A percentile compares a stretch with the other conserved stretches of the same genome.
These are phyloP conservation scores for Neotropicomus parvogracilis DNA, from an alignment of 1,284 basidiomycete genomes.

Conservation along the genomic window DNA sequence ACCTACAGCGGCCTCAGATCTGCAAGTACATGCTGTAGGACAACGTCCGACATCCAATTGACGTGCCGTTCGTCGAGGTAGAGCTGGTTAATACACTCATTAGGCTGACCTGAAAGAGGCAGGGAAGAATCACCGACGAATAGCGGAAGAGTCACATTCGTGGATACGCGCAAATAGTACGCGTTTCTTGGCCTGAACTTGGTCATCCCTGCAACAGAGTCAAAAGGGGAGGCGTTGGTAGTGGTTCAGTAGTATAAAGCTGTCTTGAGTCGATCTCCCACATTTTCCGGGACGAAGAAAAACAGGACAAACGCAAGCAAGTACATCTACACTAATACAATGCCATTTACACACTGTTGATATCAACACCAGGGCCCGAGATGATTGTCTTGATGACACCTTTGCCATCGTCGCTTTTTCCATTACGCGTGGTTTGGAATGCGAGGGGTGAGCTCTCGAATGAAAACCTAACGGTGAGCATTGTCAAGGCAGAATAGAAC, in stretches of 20 bases:
- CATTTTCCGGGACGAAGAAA: too few relatives aligned
- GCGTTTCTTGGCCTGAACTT: constrained; percentile 61
- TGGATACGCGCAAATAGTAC: constrained; percentile 69
- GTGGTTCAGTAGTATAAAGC: too few relatives aligned
- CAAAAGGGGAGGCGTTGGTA: too few relatives aligned
- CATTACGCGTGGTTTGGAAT: constrained; percentile 75
- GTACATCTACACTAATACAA: background rate
- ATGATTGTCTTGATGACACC: constrained; percentile 75
- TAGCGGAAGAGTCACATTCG: constrained; percentile 59
- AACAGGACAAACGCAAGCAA: constrained; percentile 4
- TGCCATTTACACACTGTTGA: constrained; percentile 31
- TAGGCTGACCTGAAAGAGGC: constrained; percentile 1
- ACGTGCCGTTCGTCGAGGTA: constrained; percentile 77
- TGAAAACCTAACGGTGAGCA: constrained; percentile 48
- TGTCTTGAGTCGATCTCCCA: too few relatives aligned
- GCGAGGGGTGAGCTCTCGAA: constrained; percentile 76
- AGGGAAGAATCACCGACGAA: constrained; percentile 43
- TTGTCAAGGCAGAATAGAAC: background rate
- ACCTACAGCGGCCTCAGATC: constrained; percentile 67
- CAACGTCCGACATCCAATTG: constrained; percentile 73
- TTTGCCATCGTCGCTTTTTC: constrained; percentile 76
- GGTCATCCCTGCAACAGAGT: constrained; percentile 37
- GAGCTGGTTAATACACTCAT: constrained; percentile 40
- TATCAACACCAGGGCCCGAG: constrained; percentile 62
- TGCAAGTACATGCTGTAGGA: constrained; percentile 66